phyloP scores from a whole-genome alignment of 1,284 basidiomycete genomes.

The Mycosarcoma mackinlayi region DNA sequence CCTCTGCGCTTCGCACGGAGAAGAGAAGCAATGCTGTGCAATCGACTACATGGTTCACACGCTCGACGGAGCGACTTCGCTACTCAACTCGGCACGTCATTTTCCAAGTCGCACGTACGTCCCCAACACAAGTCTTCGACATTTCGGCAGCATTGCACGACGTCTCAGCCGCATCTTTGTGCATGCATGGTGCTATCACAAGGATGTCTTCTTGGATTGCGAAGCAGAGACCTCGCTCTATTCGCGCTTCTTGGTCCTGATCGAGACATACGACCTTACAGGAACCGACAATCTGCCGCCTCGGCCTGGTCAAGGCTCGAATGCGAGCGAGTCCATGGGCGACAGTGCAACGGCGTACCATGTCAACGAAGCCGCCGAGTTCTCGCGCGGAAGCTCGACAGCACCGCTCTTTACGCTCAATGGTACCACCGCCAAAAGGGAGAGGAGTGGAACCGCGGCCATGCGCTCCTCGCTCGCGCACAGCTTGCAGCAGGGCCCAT shows the following conservation, averaged over 20 bases:
- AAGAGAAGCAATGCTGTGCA: constrained; percentile 78
- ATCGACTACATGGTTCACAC: constrained; percentile 98
- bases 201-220: constrained; percentile 87
- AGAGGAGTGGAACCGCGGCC: constrained; percentile 33
- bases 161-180: constrained; percentile 93
- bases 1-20: constrained; percentile 86
- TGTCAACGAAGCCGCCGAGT: constrained; percentile 15
- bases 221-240: constrained; percentile 92
- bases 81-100: constrained; percentile 88
- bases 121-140: constrained; percentile 81
- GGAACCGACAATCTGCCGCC: constrained; percentile 47
- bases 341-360: not conserved
- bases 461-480: constrained; percentile 26
- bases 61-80: constrained; percentile 88
- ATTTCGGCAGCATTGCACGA: constrained; percentile 86
- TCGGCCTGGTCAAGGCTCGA: constrained; percentile 12
- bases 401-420: constrained; percentile 18
- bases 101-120: constrained; percentile 75
- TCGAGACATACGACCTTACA: constrained; percentile 79
- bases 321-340: not conserved
- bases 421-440: constrained; percentile 32
- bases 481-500: constrained; percentile 4
- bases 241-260: constrained; percentile 86
- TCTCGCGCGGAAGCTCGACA: constrained; percentile 14
- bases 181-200: constrained; percentile 82